A percentile compares a stretch with the other conserved stretches of the same genome.
These are phyloP conservation scores for Rhynchospora tenuis DNA, from an alignment of 176 grass and related monocot genomes.

Conservation along the genomic window DNA sequence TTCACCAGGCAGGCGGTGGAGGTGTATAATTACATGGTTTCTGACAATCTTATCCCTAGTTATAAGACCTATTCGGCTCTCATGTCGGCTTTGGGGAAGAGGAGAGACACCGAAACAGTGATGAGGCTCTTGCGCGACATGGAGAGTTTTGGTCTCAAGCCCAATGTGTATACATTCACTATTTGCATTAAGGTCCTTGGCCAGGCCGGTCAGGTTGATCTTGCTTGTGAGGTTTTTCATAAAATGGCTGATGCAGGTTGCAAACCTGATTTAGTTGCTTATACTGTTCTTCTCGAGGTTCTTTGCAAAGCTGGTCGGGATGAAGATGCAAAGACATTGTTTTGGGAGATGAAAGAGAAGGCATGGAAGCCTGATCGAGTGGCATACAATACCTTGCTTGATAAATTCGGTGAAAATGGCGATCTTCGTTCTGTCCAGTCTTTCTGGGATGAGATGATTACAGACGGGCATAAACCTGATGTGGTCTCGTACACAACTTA, in stretches of 20 bases:
- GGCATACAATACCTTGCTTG: slow-evolving; percentile 78
- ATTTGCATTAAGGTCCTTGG: slow-evolving; percentile 86
- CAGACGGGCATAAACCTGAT: slow-evolving; percentile 71
- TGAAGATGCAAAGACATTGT: slow-evolving; percentile 62
- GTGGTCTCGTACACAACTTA: slow-evolving; percentile 57
- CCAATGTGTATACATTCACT: slow-evolving; percentile 92
- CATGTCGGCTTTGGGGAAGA: slow-evolving; percentile 71
- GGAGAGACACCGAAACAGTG: slow-evolving; percentile 49
- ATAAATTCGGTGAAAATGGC: slow-evolving; percentile 69
- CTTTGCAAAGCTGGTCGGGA: slow-evolving; percentile 60
- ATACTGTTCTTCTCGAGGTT: slow-evolving; percentile 71
- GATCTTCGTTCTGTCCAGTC: slow-evolving; percentile 48
- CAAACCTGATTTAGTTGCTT: slow-evolving; percentile 66
- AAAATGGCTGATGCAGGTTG: slow-evolving; percentile 69
- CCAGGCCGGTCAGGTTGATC: slow-evolving; percentile 48
- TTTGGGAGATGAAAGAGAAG: slow-evolving; percentile 77
- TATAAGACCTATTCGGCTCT: slow-evolving; percentile 79
- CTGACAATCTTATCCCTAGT: slow-evolving; percentile 36
- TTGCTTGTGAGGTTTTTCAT: slow-evolving; percentile 42
- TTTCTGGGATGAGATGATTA: slow-evolving; percentile 67
- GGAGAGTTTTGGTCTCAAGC: slow-evolving; percentile 58
- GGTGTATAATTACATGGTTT: slow-evolving; percentile 56
- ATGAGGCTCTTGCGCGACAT: slow-evolving; percentile 61
- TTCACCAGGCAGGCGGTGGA: slow-evolving; percentile 55
- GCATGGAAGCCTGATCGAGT: slow-evolving; percentile 75